Percentiles rank a stretch among this genome's conserved stretches.
phyloP scores from a whole-genome alignment of 2,329 filamentous ascomycete species.

The Byssochlamys sp. region DNA sequence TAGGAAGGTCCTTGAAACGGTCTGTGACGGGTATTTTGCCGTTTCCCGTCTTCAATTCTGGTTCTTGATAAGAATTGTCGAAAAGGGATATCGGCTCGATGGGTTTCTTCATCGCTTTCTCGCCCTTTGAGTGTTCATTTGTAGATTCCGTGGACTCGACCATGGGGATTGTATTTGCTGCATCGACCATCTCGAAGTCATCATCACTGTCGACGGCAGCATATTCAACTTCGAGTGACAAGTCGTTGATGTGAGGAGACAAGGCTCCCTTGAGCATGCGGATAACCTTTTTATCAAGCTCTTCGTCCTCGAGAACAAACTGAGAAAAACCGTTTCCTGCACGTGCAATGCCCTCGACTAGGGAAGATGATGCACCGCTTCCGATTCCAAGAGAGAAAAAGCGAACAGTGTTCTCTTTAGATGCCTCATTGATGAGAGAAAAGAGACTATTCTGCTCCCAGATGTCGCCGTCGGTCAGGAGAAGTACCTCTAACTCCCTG shows the following conservation, averaged over 20 bases:
- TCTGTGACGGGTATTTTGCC: constrained; percentile 14
- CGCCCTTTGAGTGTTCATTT: constrained; percentile 7
- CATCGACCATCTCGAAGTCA: constrained; percentile 56
- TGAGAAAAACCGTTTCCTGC: constrained; percentile 54
- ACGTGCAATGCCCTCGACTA: constrained; percentile 51
- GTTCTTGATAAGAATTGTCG: constrained; percentile 40
- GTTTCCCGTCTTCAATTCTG: constrained; percentile 20
- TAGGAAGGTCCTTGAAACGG: constrained; percentile 44
- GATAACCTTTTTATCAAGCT: constrained; percentile 59
- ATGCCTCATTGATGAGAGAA: constrained; percentile 37
- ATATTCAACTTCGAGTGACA: constrained; percentile 55
- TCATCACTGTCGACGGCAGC: constrained; percentile 27
- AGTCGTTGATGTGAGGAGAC: constrained; percentile 56
- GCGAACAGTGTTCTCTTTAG: constrained; percentile 37
- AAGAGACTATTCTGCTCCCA: constrained; percentile 43
- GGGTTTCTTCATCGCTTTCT: constrained; percentile 7
- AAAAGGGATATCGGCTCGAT: constrained; percentile 52
- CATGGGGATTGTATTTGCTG: constrained; percentile 24
- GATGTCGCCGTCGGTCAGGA: constrained; percentile 50
- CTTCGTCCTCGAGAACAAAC: constrained; percentile 52
- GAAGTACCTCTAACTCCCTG: constrained; percentile 43
- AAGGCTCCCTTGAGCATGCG: constrained; percentile 65
- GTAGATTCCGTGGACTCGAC: constrained; percentile 1
- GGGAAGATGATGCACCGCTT: constrained; percentile 42
- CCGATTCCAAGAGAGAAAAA: constrained; percentile 51